Evolutionary conservation across 768 basidiomycete genomes (phyloP), one percentile per base, ranked within the genome.

Genomic region (Suillus brevipes): DNA sequence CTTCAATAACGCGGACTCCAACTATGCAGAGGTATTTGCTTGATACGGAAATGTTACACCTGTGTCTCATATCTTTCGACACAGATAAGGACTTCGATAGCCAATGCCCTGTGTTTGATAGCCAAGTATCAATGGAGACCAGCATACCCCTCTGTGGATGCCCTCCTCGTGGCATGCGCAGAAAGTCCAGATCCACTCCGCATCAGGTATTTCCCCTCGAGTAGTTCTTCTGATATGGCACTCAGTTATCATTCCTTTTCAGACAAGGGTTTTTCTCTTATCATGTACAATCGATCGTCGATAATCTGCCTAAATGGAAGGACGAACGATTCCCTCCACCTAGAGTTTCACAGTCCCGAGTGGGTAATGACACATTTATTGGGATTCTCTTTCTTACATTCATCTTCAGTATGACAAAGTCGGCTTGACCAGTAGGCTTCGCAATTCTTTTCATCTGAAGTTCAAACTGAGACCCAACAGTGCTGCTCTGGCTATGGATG

Each of bases 321-420:
- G 82, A 84, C 64, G 84, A 91, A 67, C 86, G 95, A 43, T 84
- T 95, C 31, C 87, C 94, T 34, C 94, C 95, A 61, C 95, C 95
- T 1, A 85, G 92, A 64, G 92, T 92, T 64, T 89, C 85, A 66
- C 90, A 94, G 72, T 97, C 95, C 10, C 85, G 87, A 78, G 89
- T 84, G 71, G 49, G 78, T 74, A 45, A 31, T 40, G 23, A 20
- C 34, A 55, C 53, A 23, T 59, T 38, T 16, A 42, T 34, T 16
- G 37, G 42, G 5, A 34, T 66, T 14, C 37, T 25, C n/a, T 65
- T 67, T 75, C 43, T 75, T 58, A 62, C 23, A n/a, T 28, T 42
- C 42, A 55, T 56, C 58, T 65, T 25, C 68, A 92, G 84, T 95
- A 95, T 74, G 95, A 97, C 78, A 94, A 92, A 80, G 87, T 93